These are phyloP conservation scores for Cyphellophora attinorum DNA, from an alignment of 2,329 filamentous ascomycete genomes.

Conservation along the genomic window DNA sequence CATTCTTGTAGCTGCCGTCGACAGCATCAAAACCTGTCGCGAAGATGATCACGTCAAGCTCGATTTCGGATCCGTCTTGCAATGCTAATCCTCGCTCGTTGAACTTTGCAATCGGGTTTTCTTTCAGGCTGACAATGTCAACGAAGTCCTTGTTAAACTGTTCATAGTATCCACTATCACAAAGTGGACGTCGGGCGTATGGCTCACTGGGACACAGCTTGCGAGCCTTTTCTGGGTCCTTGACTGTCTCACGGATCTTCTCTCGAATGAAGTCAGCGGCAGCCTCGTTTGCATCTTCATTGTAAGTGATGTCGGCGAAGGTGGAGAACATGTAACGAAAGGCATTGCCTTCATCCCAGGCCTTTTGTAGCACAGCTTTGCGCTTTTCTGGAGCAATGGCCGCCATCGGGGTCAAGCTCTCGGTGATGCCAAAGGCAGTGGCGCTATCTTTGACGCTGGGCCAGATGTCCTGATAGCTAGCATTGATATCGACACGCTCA, in stretches of 20 bases:
- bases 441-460: slow-evolving; percentile 34
- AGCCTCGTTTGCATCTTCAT: slow-evolving; percentile 38
- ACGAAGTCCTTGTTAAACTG: slow-evolving; percentile 37
- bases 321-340: slow-evolving; percentile 41
- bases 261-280: slow-evolving; percentile 47
- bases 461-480: slow-evolving; percentile 10
- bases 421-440: slow-evolving; percentile 47
- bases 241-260: slow-evolving; percentile 42
- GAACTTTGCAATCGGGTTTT: slow-evolving; percentile 31
- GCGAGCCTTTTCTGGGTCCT: slow-evolving; percentile 39
- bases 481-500: slow-evolving; percentile 35
- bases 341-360: slow-evolving; percentile 41
- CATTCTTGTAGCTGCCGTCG: slow-evolving; percentile 29
- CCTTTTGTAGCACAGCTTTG: slow-evolving; percentile 36
- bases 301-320: slow-evolving; percentile 43
- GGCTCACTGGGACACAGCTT: slow-evolving; percentile 46
- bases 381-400: slow-evolving; percentile 16
- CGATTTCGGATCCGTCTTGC: slow-evolving; percentile 25
- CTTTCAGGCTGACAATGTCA: slow-evolving; percentile 33
- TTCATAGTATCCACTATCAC: slow-evolving; percentile 44
- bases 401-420: slow-evolving; percentile 27
- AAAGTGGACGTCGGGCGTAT: slow-evolving; percentile 39
- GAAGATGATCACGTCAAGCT: slow-evolving; percentile 30
- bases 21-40: slow-evolving; percentile 35
- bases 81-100: slow-evolving; percentile 29